phyloP scores from a whole-genome alignment of 495 filamentous ascomycete genomes.

The Patellaria atrata region DNA sequence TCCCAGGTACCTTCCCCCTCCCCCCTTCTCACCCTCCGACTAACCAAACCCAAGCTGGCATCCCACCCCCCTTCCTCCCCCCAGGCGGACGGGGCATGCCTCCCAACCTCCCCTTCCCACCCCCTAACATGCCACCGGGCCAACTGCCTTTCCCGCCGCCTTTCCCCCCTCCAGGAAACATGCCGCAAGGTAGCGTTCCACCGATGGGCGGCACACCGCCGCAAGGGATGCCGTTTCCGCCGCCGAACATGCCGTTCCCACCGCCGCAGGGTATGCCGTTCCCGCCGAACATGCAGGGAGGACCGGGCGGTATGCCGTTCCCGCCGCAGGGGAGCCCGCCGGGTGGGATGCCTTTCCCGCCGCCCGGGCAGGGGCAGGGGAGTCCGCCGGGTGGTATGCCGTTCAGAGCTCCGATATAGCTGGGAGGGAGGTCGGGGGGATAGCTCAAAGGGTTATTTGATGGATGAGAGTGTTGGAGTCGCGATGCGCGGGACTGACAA shows the following conservation, averaged over 20 bases:
- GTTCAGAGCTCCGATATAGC: conserved; percentile 5
- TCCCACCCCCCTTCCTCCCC: conserved; percentile 11
- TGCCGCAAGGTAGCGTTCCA: too few relatives aligned
- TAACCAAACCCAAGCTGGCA: conserved; percentile 12
- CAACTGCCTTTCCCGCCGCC: conserved; percentile 11
- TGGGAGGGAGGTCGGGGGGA: too few relatives aligned
- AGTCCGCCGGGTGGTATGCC: conserved; percentile 9
- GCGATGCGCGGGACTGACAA: too few relatives aligned
- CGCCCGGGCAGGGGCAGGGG: conserved; percentile 10
- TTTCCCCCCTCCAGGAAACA: conserved; percentile 11
- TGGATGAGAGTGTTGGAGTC: too few relatives aligned
- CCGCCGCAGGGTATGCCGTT: conserved; percentile 9
- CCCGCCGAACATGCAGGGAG: not conserved
- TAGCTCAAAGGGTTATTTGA: too few relatives aligned
- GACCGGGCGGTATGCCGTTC: conserved; percentile 25
- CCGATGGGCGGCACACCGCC: conserved; percentile 1
- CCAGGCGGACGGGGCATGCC: conserved; percentile 26
- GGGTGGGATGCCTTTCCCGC: conserved; percentile 36
- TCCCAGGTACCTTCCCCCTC: conserved; percentile 44
- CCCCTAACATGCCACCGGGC: conserved; percentile 22
- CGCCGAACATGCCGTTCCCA: conserved; percentile 17
- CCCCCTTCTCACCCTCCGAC: conserved; percentile 30
- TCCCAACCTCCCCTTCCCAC: too few relatives aligned
- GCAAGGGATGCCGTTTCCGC: conserved; percentile 9
- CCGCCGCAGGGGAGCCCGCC: too few relatives aligned